phyloP scores from a whole-genome alignment of 1,139 yeast genomes.

The Pichia sp. region DNA sequence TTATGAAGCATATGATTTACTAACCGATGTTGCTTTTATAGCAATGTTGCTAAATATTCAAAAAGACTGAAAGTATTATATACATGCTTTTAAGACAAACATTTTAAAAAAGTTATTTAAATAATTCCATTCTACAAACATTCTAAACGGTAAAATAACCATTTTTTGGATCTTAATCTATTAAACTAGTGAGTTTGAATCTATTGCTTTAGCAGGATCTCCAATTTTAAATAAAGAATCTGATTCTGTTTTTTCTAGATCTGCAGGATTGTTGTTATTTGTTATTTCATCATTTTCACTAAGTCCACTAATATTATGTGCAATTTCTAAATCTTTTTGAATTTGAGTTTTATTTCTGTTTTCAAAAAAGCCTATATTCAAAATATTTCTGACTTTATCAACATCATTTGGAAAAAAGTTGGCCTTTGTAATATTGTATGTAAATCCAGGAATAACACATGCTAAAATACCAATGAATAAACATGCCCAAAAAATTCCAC shows the following conservation, averaged over 20 bases:
- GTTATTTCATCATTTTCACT: not conserved
- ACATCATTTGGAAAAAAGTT: slow-evolving; percentile 48
- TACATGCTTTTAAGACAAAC: no score
- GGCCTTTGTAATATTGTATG: slow-evolving; percentile 40
- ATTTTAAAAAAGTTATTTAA: no score
- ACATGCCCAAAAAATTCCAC: slow-evolving; percentile 47
- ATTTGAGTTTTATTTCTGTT: not conserved
- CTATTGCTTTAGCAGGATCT: no score
- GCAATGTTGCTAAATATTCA: no score
- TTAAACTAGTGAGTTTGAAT: no score
- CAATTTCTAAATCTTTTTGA: slow-evolving; percentile 4
- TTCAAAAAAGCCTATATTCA: slow-evolving; percentile 40
- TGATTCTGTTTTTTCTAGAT: not conserved
- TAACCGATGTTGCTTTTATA: no score
- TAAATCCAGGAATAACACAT: slow-evolving; percentile 49
- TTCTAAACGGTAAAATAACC: no score
- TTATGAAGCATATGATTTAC: no score
- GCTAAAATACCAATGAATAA: slow-evolving; percentile 40
- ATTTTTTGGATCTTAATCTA: no score
- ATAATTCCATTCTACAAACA: no score
- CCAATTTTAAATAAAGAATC: no score
- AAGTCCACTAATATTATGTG: slow-evolving; percentile 8
- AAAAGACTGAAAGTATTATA: no score
- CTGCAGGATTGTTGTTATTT: not conserved
- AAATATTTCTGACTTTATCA: slow-evolving; percentile 50